Conservation (phyloP, 495 filamentous ascomycete genomes). For the Aspergillus ostianus region DNA sequence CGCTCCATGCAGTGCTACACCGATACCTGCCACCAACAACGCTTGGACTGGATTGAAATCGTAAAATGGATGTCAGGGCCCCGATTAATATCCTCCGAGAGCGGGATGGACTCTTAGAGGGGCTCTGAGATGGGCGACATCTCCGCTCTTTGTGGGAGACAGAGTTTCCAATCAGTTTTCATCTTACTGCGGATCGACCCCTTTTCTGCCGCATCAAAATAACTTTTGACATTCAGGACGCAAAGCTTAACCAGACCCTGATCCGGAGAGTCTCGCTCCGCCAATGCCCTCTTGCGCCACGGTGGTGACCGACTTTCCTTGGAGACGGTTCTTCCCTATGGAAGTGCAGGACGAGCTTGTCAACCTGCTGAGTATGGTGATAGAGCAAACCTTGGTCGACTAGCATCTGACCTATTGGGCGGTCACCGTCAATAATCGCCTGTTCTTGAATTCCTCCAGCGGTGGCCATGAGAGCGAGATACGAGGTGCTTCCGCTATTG, state of each 20-base stretch:
- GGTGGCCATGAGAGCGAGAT: constrained; percentile 40
- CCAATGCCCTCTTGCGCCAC: constrained; percentile 35
- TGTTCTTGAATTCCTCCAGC: constrained; percentile 30
- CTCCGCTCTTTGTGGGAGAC: constrained; percentile 35
- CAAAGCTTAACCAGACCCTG: background rate
- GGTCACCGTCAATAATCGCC: no score
- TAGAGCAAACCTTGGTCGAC: constrained; percentile 43
- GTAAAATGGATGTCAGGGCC: constrained; percentile 36
- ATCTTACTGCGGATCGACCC: background rate
- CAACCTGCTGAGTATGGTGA: constrained; percentile 48
- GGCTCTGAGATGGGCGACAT: constrained; percentile 42
- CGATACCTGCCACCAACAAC: background rate
- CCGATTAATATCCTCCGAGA: constrained; percentile 44
- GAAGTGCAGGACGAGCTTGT: constrained; percentile 41
- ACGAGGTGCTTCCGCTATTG: constrained; percentile 43
- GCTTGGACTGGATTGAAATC: constrained; percentile 30
- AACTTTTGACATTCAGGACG: background rate
- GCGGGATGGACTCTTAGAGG: constrained; percentile 31
- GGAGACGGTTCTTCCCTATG: constrained; percentile 34
- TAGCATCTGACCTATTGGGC: no score
- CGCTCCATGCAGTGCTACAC: background rate
- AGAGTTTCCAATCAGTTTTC: constrained; percentile 24
- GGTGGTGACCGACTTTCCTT: constrained; percentile 38
- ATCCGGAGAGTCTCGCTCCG: constrained; percentile 36
- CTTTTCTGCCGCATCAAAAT: background rate